phyloP scores from a whole-genome alignment of 1,284 basidiomycete genomes.

The Ustilago bromivora region DNA sequence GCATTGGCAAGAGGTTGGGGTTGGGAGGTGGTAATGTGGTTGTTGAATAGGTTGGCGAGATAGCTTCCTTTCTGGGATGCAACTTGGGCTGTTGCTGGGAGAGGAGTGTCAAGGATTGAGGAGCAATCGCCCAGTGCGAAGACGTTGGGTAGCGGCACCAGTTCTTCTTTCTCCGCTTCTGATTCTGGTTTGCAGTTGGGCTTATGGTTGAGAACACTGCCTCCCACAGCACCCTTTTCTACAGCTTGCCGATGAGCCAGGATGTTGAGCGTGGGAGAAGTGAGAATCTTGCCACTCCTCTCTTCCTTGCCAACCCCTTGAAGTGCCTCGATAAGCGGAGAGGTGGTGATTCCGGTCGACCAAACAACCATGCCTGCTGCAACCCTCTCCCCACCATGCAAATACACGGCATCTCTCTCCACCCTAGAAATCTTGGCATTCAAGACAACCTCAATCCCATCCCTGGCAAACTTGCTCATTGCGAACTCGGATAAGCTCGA shows the following conservation, averaged over 20 bases:
- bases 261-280: constrained; percentile 37
- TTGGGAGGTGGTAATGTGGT: neutral
- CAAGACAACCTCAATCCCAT: constrained; percentile 41
- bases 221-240: neutral
- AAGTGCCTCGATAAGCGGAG: constrained; percentile 79
- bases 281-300: constrained; percentile 75
- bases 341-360: constrained; percentile 83
- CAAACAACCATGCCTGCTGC: constrained; percentile 80
- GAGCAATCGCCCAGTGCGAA: constrained; percentile 79
- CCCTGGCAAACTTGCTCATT: constrained; percentile 54
- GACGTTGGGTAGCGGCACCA: constrained; percentile 39
- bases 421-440: constrained; percentile 34
- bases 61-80: constrained; percentile 66
- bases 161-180: neutral
- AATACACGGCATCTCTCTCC: constrained; percentile 20
- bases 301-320: constrained; percentile 76
- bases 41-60: constrained; percentile 59
- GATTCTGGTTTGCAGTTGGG: neutral
- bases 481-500: constrained; percentile 59
- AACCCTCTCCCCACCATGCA: neutral
- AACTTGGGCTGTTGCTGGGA: constrained; percentile 70
- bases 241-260: constrained; percentile 1
- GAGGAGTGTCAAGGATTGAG: constrained; percentile 70
- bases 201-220: neutral
- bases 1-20: neutral